These are phyloP conservation scores for sweet orange (Citrus sinensis) DNA, from an alignment of 345 rosid genomes.

Conservation along the genomic window DVS_A1.0 CM039163.1:45271001-45271500, in stretches of 20 bases:
- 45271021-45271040: constrained; percentile 54
- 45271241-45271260: neutral
- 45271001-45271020: neutral
- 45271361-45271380: no score
- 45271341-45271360: neutral
- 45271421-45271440: constrained; percentile 68
- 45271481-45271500: constrained; percentile 31
- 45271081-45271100: constrained; percentile 43
- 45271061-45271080: constrained; percentile 41
- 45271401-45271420: constrained; percentile 46
- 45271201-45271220: neutral
- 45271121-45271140: constrained; percentile 52
- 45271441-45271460: constrained; percentile 62
- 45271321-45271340: neutral
- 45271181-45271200: neutral
- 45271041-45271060: constrained; percentile 41
- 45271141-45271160: constrained; percentile 30
- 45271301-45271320: neutral
- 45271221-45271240: neutral
- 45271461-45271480: constrained; percentile 73
- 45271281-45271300: neutral
- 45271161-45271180: neutral
- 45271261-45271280: neutral
- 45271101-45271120: constrained; percentile 35
- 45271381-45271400: constrained; percentile 51